Base-by-base conservation (phyloP, 441 rosid genomes). In the Gossypium trilobum region DNA sequence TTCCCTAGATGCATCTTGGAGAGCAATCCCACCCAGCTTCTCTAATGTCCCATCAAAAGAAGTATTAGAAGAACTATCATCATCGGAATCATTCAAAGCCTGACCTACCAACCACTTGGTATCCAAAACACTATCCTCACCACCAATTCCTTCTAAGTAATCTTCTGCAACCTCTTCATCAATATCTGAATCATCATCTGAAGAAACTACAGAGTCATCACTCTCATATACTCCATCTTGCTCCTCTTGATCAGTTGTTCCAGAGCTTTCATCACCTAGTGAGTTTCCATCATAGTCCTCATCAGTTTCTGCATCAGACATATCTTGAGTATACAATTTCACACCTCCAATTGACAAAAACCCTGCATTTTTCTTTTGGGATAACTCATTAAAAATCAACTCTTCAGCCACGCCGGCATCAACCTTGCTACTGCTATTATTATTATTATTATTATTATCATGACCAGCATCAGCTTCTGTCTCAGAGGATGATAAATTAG, bases 61-160 rank as follows among this genome's bases (percentile, higher is more conserved):
- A 72, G 79, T 77, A 73, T 85, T 83, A 31, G 92, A 84, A 82
- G 90, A 82, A 83, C 79, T 77, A 57, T 78, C 85, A 67, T 79
- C 85, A 62, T 86, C 84, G n/a, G 86, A 85, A n/a, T 79, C 84
- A 73, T 82, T 84, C 54, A 84, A 76, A 39, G 76, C 80, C 68
- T 80, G 73, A 76, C 80, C 81, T 25, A 82, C 84, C 84, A 95
- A 74, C 89, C 85, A 85, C 52, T 81, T 87, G 57, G 90, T 84
- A 78, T 87, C 86, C 73, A 87, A 65, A 72, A 87, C 75, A 68
- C 68, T 81, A 73, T 73, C 82, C 17, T 84, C 83, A 33, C 96
- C 99, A 71, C 99, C 96, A 72, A 91, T 82, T 74, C 97, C 97
- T 80, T 90, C 86, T 68, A 89, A 66, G 82, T 91, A 92, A 85